A percentile compares a stretch with the other conserved stretches of the same genome.
Conservation (phyloP, 805 yeast genomes). For the Candida cerambycidarum region DNA sequence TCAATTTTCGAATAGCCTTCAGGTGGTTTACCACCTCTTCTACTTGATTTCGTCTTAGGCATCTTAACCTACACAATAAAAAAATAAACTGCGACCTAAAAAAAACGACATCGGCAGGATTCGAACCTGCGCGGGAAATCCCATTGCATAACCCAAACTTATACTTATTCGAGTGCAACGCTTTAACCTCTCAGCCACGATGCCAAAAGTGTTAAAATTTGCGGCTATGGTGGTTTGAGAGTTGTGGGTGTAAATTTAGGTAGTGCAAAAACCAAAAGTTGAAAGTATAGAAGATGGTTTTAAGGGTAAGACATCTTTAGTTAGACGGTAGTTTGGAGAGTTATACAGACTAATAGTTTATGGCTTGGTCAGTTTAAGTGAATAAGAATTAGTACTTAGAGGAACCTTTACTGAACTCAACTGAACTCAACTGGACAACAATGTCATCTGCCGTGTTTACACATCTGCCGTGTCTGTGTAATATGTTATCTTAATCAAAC, state of each 20-base stretch:
- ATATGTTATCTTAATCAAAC: too few relatives aligned
- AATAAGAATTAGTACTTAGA: too few relatives aligned
- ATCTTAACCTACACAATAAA: conserved; percentile 23
- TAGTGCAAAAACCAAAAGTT: too few relatives aligned
- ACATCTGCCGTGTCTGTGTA: too few relatives aligned
- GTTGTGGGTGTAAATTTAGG: neutral
- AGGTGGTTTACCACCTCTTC: conserved; percentile 59
- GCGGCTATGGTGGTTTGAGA: neutral
- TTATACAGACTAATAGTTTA: too few relatives aligned
- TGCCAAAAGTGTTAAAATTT: conserved; percentile 10
- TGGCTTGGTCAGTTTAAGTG: too few relatives aligned
- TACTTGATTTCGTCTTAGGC: conserved; percentile 45
- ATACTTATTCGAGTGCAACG: conserved; percentile 36
- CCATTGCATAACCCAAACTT: conserved; percentile 32
- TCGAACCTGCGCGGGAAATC: conserved; percentile 48
- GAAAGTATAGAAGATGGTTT: too few relatives aligned
- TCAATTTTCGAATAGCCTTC: conserved; percentile 69
- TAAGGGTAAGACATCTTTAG: too few relatives aligned
- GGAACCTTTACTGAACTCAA: too few relatives aligned
- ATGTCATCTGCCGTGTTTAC: too few relatives aligned
- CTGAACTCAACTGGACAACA: too few relatives aligned
- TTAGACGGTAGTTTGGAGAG: too few relatives aligned
- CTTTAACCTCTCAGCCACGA: conserved; percentile 46
- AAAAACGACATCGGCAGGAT: conserved; percentile 45
- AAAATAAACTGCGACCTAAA: conserved; percentile 2